Conservation (phyloP, 352 stramenopile species). For the Globisporangium megalacanthum region DNA sequence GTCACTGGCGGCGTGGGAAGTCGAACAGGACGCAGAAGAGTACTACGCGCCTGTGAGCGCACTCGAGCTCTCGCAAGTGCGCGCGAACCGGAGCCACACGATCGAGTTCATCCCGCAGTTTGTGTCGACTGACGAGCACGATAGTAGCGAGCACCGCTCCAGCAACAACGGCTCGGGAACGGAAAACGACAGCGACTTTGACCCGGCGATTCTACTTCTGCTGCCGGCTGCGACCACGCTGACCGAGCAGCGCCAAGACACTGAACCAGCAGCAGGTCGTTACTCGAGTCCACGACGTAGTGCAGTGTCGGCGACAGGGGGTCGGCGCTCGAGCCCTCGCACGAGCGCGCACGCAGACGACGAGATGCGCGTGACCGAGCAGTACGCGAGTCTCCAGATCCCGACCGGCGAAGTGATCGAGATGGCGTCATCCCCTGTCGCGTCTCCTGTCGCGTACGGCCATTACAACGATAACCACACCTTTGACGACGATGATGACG, state of each 20-base stretch:
- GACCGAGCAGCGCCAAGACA: neutral
- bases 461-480: no score
- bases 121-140: constrained; percentile 3
- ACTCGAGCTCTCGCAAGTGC: constrained; percentile 12
- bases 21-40: constrained; percentile 5
- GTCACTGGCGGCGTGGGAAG: neutral
- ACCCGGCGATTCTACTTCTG: no score
- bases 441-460: neutral
- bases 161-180: no score
- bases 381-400: constrained; percentile 10
- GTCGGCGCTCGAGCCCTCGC: neutral
- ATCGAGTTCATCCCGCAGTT: constrained; percentile 19
- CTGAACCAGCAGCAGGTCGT: neutral
- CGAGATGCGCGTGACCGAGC: constrained; percentile 4
- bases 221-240: no score
- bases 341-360: neutral
- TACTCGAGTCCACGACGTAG: no score
- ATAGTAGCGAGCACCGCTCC: neutral
- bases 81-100: constrained; percentile 14
- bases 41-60: constrained; percentile 11
- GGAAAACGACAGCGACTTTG: no score
- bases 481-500: neutral
- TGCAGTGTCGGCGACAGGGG: neutral
- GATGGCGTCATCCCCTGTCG: constrained; percentile 3
- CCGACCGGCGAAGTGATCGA: constrained; percentile 6